Evolutionary conservation across 495 filamentous ascomycete genomes (phyloP).

Genomic region (Podospora conica): DNA sequence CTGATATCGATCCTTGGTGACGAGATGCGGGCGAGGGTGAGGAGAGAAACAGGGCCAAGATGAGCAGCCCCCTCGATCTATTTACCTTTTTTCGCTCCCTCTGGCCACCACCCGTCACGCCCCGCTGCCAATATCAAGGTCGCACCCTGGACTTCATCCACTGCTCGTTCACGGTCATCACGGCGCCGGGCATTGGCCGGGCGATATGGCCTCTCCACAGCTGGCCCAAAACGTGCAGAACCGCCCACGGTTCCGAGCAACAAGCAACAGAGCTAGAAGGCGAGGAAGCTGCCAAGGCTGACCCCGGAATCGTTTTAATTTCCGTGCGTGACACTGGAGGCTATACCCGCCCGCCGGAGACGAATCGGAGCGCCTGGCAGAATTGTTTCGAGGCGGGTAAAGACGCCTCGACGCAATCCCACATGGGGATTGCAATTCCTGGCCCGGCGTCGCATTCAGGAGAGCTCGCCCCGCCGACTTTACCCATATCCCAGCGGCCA

Average conservation of each 20-base stretch:
- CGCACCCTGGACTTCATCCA: neutral
- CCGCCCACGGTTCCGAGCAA: neutral
- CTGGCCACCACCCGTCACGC: neutral
- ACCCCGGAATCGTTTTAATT: constrained; percentile 23
- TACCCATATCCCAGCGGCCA: neutral
- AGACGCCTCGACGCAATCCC: neutral
- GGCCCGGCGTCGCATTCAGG: neutral
- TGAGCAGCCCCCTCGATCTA: neutral
- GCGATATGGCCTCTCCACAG: neutral
- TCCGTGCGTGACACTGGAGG: constrained; percentile 17
- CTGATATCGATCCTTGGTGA: neutral
- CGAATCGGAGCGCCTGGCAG: constrained; percentile 23
- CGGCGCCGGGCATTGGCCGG: neutral
- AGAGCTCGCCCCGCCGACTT: neutral
- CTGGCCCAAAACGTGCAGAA: neutral
- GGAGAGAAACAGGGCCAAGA: neutral
- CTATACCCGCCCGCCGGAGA: neutral
- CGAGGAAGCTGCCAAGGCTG: constrained; percentile 17
- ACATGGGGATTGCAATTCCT: neutral
- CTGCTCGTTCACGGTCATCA: neutral
- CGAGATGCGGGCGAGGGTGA: neutral
- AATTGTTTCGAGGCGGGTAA: constrained; percentile 16
- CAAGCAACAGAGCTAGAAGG: constrained; percentile 6
- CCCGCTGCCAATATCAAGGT: neutral
- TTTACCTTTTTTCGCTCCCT: neutral